Percentiles rank a stretch among this genome's conserved stretches.
These are phyloP conservation scores for Antrodiella citrinella DNA, from an alignment of 768 basidiomycete species.

Conservation along the genomic window DNA sequence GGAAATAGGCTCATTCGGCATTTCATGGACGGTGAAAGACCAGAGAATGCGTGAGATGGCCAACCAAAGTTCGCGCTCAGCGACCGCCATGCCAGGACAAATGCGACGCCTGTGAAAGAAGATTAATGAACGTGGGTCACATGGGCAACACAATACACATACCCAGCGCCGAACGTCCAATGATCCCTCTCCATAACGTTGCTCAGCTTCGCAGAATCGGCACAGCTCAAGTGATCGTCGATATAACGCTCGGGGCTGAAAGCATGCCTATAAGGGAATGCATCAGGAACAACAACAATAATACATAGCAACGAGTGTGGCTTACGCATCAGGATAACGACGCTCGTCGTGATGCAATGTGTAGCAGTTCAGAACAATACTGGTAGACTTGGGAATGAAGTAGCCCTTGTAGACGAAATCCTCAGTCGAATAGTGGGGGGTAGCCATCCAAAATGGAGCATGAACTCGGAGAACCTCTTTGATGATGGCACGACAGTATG, in stretches of 20 bases:
- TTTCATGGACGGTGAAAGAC: constrained; percentile 35
- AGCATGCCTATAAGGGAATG: constrained; percentile 9
- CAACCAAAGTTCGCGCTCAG: constrained; percentile 38
- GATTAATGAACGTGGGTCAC: not conserved
- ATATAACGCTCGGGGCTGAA: constrained; percentile 41
- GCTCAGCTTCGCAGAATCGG: constrained; percentile 35
- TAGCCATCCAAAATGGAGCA: constrained; percentile 19
- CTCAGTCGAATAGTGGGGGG: constrained; percentile 20
- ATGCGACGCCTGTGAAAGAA: constrained; percentile 16
- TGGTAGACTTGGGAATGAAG: constrained; percentile 21
- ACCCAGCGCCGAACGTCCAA: constrained; percentile 46
- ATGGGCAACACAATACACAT: constrained; percentile 7
- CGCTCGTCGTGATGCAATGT: constrained; percentile 21
- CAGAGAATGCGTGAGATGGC: constrained; percentile 39
- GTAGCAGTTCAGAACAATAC: constrained; percentile 19
- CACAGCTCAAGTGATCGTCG: constrained; percentile 27
- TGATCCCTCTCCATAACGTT: constrained; percentile 39
- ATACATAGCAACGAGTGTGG: constrained; percentile 3
- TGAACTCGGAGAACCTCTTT: constrained; percentile 18
- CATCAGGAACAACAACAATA: not conserved
- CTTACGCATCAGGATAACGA: constrained; percentile 33
- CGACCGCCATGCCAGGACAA: constrained; percentile 38
- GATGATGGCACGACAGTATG: constrained; percentile 21
- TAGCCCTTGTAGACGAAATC: constrained; percentile 22
- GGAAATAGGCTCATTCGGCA: constrained; percentile 36